phyloP scores from a whole-genome alignment of 139 green algal genomes.

The Chlorella sp. region DNA sequence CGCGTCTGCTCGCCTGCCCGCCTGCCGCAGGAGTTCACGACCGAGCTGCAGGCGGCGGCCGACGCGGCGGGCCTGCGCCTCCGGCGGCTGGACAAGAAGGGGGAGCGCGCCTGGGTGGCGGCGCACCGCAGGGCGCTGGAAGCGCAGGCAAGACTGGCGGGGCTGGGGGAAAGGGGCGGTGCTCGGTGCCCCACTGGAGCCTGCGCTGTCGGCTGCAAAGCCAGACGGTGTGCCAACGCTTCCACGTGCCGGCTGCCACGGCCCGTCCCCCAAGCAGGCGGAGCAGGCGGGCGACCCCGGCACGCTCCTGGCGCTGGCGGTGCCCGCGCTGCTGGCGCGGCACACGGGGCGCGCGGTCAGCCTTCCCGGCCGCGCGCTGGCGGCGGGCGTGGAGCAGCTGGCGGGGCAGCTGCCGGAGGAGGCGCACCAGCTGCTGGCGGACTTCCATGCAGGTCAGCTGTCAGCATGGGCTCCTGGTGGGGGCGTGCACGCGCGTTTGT shows the following conservation, averaged over 20 bases:
- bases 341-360: conserved; percentile 44
- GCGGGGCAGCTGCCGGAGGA: conserved; percentile 61
- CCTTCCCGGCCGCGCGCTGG: conserved; percentile 65
- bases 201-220: conserved; percentile 19
- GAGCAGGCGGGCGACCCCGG: conserved; percentile 52
- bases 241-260: too few relatives aligned
- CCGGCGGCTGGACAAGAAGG: conserved; percentile 77
- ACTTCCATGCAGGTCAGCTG: conserved; percentile 23
- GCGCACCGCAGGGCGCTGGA: conserved; percentile 37
- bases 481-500: background rate
- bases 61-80: conserved; percentile 66
- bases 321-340: conserved; percentile 67
- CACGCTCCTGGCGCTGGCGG: conserved; percentile 62
- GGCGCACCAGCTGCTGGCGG: background rate
- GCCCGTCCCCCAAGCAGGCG: too few relatives aligned
- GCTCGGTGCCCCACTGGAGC: conserved; percentile 36
- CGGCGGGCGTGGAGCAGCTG: conserved; percentile 37
- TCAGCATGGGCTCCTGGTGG: background rate
- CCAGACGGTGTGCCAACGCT: too few relatives aligned
- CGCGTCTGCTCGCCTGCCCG: background rate
- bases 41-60: conserved; percentile 50
- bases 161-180: too few relatives aligned
- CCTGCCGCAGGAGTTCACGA: conserved; percentile 26
- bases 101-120: conserved; percentile 51
- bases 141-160: too few relatives aligned